Conservation (phyloP, 1,139 yeast species). For the Nakaseomyces sp. region DNA sequence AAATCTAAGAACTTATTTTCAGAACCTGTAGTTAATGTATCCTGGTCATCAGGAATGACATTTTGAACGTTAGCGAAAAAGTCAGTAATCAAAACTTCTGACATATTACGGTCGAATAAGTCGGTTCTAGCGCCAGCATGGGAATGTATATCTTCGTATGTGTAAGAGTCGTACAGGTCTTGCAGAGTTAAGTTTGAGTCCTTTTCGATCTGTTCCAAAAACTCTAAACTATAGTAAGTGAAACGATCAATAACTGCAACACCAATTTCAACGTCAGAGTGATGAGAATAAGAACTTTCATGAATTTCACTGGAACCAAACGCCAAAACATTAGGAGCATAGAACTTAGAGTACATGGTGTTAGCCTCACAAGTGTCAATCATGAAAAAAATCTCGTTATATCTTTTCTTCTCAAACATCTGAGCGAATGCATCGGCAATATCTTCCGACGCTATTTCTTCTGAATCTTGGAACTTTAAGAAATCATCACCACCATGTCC, state of each 20-base stretch:
- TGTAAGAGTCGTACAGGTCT: conserved; percentile 76
- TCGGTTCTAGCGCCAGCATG: conserved; percentile 87
- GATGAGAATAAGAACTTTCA: conserved; percentile 91
- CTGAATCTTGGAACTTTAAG: conserved; percentile 95
- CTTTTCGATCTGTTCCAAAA: conserved; percentile 70
- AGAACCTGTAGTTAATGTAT: conserved; percentile 6
- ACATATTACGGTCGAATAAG: conserved; percentile 56
- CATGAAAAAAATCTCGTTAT: conserved; percentile 93
- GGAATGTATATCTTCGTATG: conserved; percentile 79
- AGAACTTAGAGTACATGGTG: conserved; percentile 89
- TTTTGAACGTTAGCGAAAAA: conserved; percentile 92
- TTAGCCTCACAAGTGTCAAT: conserved; percentile 98
- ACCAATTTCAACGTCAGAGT: conserved; percentile 90
- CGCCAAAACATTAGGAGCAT: conserved; percentile 85
- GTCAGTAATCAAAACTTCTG: conserved; percentile 74
- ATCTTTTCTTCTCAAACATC: conserved; percentile 91
- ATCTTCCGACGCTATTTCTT: conserved; percentile 91
- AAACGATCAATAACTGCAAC: conserved; percentile 96
- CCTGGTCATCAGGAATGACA: conserved; percentile 48
- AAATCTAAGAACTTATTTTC: conserved; percentile 14
- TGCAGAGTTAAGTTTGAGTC: conserved; percentile 67
- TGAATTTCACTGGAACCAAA: conserved; percentile 89
- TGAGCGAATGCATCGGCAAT: conserved; percentile 96
- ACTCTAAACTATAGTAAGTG: conserved; percentile 86
- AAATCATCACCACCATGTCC: conserved; percentile 99